phyloP scores from a whole-genome alignment of 2,329 filamentous ascomycete genomes.

The Sporothrix sp. region DNA sequence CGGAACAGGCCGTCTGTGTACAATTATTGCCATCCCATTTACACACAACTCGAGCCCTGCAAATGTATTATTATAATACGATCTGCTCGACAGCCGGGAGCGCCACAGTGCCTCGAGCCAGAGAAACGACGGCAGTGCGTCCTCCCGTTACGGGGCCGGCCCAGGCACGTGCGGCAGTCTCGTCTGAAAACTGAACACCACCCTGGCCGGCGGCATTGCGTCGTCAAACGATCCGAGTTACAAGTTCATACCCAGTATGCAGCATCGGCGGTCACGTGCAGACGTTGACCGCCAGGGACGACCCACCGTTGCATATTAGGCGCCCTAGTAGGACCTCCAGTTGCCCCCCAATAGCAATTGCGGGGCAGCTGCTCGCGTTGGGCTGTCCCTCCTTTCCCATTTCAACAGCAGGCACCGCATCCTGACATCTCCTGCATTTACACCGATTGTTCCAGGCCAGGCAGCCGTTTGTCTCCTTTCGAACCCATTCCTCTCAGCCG shows the following conservation, averaged over 20 bases:
- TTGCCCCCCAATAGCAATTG: constrained; percentile 13
- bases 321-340: neutral
- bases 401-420: constrained; percentile 9
- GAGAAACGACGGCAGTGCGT: too few relatives aligned
- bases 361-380: constrained; percentile 10
- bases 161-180: too few relatives aligned
- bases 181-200: too few relatives aligned
- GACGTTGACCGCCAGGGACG: neutral
- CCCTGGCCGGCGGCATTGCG: too few relatives aligned
- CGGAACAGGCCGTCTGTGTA: too few relatives aligned
- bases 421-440: constrained; percentile 2
- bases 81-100: too few relatives aligned
- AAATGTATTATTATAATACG: too few relatives aligned
- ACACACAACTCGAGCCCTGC: neutral
- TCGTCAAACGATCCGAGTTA: too few relatives aligned
- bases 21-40: neutral
- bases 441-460: constrained; percentile 12
- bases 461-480: neutral
- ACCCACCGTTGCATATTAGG: neutral
- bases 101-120: too few relatives aligned
- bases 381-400: constrained; percentile 10
- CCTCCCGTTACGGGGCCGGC: too few relatives aligned
- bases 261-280: too few relatives aligned
- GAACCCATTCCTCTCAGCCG: neutral
- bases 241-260: too few relatives aligned